A percentile compares a stretch with the other conserved stretches of the same genome.
Conservation (phyloP, 129 eudicot genomes). For the Centella asiatica region DNA sequence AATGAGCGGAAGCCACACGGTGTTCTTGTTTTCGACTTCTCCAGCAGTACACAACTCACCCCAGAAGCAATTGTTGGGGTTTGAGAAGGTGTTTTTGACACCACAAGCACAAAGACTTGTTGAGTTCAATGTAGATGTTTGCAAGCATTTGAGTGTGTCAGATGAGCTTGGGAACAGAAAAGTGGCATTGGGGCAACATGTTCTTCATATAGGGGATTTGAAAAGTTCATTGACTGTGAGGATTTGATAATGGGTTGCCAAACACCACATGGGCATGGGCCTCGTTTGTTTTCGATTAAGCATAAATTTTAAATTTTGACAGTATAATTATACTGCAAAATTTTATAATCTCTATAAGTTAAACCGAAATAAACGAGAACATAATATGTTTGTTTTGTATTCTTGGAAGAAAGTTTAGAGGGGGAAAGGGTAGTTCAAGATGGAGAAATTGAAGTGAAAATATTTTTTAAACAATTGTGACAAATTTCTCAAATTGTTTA, state of each 20-base stretch:
- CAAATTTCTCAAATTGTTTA: slow-evolving; percentile 3
- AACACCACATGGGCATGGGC: slow-evolving; percentile 14
- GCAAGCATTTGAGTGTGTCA: slow-evolving; percentile 84
- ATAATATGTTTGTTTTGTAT: slow-evolving; percentile 6
- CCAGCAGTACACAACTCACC: slow-evolving; percentile 81
- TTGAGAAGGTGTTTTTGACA: slow-evolving; percentile 59
- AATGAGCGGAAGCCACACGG: slow-evolving; percentile 62
- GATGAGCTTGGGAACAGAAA: slow-evolving; percentile 77
- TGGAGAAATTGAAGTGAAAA: background rate
- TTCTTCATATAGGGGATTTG: slow-evolving; percentile 71
- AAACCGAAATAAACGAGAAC: too few species aligned
- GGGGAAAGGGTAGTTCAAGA: slow-evolving; percentile 18
- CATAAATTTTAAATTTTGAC: too few species aligned
- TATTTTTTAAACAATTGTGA: background rate
- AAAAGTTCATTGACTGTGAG: slow-evolving; percentile 60
- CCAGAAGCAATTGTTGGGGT: slow-evolving; percentile 71
- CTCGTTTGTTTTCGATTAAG: too few species aligned
- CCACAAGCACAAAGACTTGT: slow-evolving; percentile 52
- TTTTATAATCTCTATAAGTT: too few species aligned
- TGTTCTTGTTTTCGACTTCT: slow-evolving; percentile 69
- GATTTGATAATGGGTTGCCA: slow-evolving; percentile 25
- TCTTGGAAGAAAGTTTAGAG: slow-evolving; percentile 15
- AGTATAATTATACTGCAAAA: too few species aligned
- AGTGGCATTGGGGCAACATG: slow-evolving; percentile 74
- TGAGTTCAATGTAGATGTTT: slow-evolving; percentile 63